Percentiles rank a stretch among this genome's conserved stretches.
These are phyloP conservation scores for Leptomonas pyrrhocoris DNA, from an alignment of 208 protist species.

Conservation along the genomic window DNA sequence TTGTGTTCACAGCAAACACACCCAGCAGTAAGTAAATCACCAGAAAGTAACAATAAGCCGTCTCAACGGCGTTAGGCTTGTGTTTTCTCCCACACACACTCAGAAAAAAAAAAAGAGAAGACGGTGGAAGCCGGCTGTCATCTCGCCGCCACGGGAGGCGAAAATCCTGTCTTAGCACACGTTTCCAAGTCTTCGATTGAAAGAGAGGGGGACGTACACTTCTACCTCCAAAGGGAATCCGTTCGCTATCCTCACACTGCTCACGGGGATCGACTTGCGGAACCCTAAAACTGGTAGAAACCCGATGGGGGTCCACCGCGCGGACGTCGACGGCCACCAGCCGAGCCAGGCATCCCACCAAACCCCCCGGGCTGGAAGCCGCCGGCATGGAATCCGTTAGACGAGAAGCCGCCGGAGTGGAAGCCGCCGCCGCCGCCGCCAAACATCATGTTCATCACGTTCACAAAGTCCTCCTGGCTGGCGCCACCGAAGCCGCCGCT, in stretches of 20 bases:
- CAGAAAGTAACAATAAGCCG: conserved; percentile 9
- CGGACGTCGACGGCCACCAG: conserved; percentile 32
- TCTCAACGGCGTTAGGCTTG: background rate
- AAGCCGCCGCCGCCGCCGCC: conserved; percentile 30
- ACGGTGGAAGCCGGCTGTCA: no score
- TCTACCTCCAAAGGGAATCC: no score
- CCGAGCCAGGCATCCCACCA: conserved; percentile 21
- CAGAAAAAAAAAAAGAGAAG: conserved; percentile 3
- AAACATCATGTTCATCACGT: conserved; percentile 78
- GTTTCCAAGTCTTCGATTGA: no score
- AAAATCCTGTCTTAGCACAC: no score
- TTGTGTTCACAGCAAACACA: background rate
- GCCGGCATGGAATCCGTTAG: conserved; percentile 12
- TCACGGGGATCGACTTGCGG: no score
- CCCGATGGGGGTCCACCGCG: conserved; percentile 29
- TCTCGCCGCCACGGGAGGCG: no score
- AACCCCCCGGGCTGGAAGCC: conserved; percentile 21
- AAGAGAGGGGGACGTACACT: no score
- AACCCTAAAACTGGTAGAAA: conserved; percentile 36
- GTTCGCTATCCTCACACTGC: no score
- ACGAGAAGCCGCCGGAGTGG: background rate
- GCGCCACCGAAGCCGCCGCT: conserved; percentile 29
- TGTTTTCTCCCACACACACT: background rate
- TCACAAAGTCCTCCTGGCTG: conserved; percentile 46
- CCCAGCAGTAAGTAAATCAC: background rate